phyloP scores from a whole-genome alignment of 1,139 yeast species.

The Debaryomycetaceae sp. region DNA sequence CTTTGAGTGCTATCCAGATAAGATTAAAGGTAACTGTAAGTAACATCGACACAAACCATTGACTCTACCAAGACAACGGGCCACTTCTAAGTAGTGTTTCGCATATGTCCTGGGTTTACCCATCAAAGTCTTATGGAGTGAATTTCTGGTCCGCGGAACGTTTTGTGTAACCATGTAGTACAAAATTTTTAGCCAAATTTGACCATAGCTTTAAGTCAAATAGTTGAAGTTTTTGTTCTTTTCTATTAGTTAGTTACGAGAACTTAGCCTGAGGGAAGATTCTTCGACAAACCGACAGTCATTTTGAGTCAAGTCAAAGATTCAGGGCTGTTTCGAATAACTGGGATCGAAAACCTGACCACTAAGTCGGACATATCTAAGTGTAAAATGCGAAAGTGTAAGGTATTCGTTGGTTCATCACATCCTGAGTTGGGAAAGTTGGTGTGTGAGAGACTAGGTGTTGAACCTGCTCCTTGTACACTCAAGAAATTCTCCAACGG shows the following conservation, averaged over 20 bases:
- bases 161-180: background rate
- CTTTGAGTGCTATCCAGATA: too few relatives aligned
- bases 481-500: conserved; percentile 92
- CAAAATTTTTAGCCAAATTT: background rate
- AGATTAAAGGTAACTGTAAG: too few relatives aligned
- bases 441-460: conserved; percentile 88
- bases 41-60: too few relatives aligned
- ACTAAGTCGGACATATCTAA: conserved; percentile 2
- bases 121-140: background rate
- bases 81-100: background rate
- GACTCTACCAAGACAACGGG: too few relatives aligned
- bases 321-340: background rate
- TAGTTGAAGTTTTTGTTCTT: background rate
- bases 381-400: conserved; percentile 81
- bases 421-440: conserved; percentile 91
- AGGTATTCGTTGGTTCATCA: conserved; percentile 92
- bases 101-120: background rate
- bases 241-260: background rate
- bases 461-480: conserved; percentile 93
- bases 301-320: background rate
- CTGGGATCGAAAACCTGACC: background rate
- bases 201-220: background rate
- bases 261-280: background rate
- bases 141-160: background rate
- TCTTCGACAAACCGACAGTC: background rate